phyloP scores from a whole-genome alignment of 2,329 filamentous ascomycete species.

The Aspergillus fischeri region DNA sequence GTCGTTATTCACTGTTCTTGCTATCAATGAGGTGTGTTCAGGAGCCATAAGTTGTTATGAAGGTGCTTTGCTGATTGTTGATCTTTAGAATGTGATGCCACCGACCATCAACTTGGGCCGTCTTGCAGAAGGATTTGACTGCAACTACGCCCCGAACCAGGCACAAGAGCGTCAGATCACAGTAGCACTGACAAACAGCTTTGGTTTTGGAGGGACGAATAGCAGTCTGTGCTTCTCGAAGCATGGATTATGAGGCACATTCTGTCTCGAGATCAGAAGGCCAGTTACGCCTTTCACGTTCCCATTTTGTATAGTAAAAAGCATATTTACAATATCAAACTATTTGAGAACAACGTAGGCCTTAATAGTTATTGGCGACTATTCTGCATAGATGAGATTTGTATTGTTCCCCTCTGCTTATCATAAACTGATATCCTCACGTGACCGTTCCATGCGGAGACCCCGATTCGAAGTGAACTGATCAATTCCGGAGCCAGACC shows the following conservation, averaged over 20 bases:
- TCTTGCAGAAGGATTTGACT: conserved; percentile 63
- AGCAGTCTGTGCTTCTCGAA: conserved; percentile 72
- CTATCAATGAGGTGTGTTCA: conserved; percentile 67
- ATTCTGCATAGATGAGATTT: neutral
- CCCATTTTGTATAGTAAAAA: neutral
- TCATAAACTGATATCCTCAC: conserved; percentile 6
- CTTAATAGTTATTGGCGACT: neutral
- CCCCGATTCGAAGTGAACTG: conserved; percentile 11
- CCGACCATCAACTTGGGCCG: conserved; percentile 79
- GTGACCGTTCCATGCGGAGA: conserved; percentile 25
- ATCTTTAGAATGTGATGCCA: conserved; percentile 66
- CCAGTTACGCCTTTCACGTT: neutral
- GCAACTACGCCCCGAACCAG: conserved; percentile 75
- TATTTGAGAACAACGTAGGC: neutral
- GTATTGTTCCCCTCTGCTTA: neutral
- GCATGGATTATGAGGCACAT: conserved; percentile 10
- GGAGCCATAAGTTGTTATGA: neutral
- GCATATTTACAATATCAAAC: neutral
- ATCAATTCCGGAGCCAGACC: conserved; percentile 11
- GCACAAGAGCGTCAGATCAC: conserved; percentile 68
- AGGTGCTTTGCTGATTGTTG: neutral
- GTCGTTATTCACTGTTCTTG: conserved; percentile 76
- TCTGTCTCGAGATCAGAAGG: neutral
- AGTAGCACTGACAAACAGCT: conserved; percentile 87
- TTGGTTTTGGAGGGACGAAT: conserved; percentile 97